phyloP scores from a whole-genome alignment of 805 yeast species.

The Tetrapisispora namnaoensis region DNA sequence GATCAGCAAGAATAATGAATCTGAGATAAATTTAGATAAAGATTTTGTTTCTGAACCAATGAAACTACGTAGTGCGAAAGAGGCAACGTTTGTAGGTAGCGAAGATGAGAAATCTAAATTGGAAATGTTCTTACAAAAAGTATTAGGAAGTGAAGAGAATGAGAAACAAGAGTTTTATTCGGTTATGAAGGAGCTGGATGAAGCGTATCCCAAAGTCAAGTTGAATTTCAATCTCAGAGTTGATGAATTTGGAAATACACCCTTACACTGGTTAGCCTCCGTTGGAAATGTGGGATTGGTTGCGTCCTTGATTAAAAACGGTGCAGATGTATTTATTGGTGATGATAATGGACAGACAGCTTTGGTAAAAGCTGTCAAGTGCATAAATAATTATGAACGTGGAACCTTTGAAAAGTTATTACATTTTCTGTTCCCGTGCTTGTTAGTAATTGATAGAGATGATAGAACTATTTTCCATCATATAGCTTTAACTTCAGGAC shows the following conservation, averaged over 20 bases:
- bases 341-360: slow-evolving; percentile 86
- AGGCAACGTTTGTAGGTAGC: neutral
- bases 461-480: slow-evolving; percentile 82
- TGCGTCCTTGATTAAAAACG: slow-evolving; percentile 52
- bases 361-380: slow-evolving; percentile 60
- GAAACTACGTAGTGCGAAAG: slow-evolving; percentile 10
- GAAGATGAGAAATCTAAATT: slow-evolving; percentile 15
- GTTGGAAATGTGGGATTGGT: slow-evolving; percentile 70
- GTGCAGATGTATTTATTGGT: slow-evolving; percentile 54
- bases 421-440: slow-evolving; percentile 65
- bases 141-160: slow-evolving; percentile 20
- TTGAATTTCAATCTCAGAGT: slow-evolving; percentile 72
- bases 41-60: slow-evolving; percentile 23
- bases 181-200: slow-evolving; percentile 16
- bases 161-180: slow-evolving; percentile 3
- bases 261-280: slow-evolving; percentile 93
- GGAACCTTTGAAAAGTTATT: slow-evolving; percentile 64
- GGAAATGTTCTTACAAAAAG: slow-evolving; percentile 24
- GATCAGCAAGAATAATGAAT: neutral
- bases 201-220: slow-evolving; percentile 15
- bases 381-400: slow-evolving; percentile 72
- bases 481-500: slow-evolving; percentile 70
- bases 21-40: neutral
- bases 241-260: slow-evolving; percentile 88
- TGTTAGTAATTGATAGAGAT: slow-evolving; percentile 53